phyloP scores from a whole-genome alignment of 345 rosid genomes.

The Citrus trifoliata region DNA sequence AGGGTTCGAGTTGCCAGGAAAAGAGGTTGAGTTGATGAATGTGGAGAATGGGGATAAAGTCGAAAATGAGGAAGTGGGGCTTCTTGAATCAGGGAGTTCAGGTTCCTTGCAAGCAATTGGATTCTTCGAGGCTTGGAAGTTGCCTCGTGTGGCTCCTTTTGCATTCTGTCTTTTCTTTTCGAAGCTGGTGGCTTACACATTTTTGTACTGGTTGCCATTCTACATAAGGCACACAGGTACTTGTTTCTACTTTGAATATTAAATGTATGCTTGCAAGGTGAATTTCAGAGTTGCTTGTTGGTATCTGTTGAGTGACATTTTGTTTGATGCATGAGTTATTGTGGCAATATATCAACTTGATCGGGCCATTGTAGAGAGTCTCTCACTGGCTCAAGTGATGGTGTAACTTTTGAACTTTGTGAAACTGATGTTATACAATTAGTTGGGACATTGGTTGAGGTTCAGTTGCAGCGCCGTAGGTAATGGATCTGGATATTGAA shows the following conservation, averaged over 20 bases:
- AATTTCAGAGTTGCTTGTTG: neutral
- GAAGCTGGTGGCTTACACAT: slow-evolving; percentile 91
- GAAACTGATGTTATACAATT: neutral
- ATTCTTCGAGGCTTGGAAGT: slow-evolving; percentile 83
- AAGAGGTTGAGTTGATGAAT: slow-evolving; percentile 67
- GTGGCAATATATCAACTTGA: neutral
- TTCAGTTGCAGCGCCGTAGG: neutral
- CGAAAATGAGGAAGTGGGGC: slow-evolving; percentile 58
- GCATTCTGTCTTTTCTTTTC: slow-evolving; percentile 90
- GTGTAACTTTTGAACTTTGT: neutral
- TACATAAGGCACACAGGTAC: slow-evolving; percentile 86
- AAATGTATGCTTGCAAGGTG: neutral
- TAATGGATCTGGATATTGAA: neutral
- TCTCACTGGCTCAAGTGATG: neutral
- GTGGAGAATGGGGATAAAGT: slow-evolving; percentile 37
- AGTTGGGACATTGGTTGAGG: neutral
- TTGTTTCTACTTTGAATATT: neutral
- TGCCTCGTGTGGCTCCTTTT: slow-evolving; percentile 84
- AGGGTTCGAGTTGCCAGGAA: slow-evolving; percentile 48
- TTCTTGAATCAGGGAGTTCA: slow-evolving; percentile 24
- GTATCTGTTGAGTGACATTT: neutral
- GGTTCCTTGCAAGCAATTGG: slow-evolving; percentile 60
- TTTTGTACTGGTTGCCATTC: slow-evolving; percentile 90
- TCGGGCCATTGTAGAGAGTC: neutral
- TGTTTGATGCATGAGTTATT: neutral